Conservation (phyloP, 331 rosid species). For the Phaseolus coccineus region DNA sequence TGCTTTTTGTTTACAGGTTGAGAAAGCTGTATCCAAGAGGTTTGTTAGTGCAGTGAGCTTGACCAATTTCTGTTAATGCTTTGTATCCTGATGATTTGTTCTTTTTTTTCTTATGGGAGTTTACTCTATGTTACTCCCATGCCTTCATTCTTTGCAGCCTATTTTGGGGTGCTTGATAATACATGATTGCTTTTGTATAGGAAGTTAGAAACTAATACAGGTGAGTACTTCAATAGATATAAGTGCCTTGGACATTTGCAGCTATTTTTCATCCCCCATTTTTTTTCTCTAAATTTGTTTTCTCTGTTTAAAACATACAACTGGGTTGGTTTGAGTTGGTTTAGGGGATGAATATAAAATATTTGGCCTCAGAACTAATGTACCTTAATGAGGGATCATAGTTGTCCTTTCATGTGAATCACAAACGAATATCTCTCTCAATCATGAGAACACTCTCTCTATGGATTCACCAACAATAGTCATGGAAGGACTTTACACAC, state of each 20-base stretch:
- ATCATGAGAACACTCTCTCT: no score
- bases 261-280: background rate
- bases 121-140: constrained; percentile 38
- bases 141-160: constrained; percentile 60
- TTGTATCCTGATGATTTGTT: constrained; percentile 15
- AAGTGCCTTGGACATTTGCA: background rate
- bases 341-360: no score
- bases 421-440: no score
- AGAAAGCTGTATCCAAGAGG: constrained; percentile 36
- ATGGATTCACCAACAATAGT: no score
- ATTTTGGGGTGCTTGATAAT: constrained; percentile 45
- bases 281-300: background rate
- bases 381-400: no score
- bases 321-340: background rate
- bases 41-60: constrained; percentile 31
- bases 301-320: background rate
- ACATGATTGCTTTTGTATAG: constrained; percentile 40
- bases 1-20: constrained; percentile 47
- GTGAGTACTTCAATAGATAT: constrained; percentile 9
- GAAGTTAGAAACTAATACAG: background rate
- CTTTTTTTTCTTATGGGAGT: constrained; percentile 39
- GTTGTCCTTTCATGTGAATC: no score
- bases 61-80: constrained; percentile 11
- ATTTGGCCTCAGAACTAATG: no score
- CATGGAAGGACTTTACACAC: no score